Conservation (phyloP, 1,284 basidiomycete genomes). For the Lentinula novae-zelandiae region DNA sequence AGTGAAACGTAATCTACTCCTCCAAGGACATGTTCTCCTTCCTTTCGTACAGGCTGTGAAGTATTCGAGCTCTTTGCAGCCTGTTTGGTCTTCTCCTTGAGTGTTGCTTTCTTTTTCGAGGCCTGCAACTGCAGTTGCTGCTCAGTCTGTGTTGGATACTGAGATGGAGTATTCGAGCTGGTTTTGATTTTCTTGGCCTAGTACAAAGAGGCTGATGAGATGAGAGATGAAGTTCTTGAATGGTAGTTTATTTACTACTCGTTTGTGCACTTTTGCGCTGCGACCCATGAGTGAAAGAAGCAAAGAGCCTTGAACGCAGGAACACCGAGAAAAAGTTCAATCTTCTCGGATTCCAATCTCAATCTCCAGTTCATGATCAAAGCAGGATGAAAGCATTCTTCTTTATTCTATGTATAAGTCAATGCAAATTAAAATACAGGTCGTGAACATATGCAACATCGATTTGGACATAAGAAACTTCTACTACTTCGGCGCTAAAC, state of each 20-base stretch:
- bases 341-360: not conserved
- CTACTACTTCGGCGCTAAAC: not conserved
- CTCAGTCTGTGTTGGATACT: conserved; percentile 15
- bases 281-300: conserved; percentile 35
- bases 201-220: not conserved
- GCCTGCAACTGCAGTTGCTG: conserved; percentile 18
- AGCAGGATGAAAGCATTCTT: not conserved
- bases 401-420: not conserved
- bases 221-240: not conserved
- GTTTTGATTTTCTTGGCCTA: conserved; percentile 32
- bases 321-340: not conserved
- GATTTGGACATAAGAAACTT: not conserved
- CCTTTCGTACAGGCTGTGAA: conserved; percentile 24
- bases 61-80: conserved; percentile 35
- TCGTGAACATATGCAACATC: conserved; percentile 5
- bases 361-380: not conserved
- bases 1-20: conserved; percentile 73
- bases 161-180: conserved; percentile 8
- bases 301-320: not conserved
- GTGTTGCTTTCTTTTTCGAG: conserved; percentile 37
- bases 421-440: conserved; percentile 8
- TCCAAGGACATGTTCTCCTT: conserved; percentile 52
- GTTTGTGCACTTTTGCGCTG: conserved; percentile 47
- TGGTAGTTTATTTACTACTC: conserved; percentile 30
- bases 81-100: conserved; percentile 30